Evolutionary conservation across 345 rosid genomes (phyloP).

Genomic region (Gossypium thurberi): DNA sequence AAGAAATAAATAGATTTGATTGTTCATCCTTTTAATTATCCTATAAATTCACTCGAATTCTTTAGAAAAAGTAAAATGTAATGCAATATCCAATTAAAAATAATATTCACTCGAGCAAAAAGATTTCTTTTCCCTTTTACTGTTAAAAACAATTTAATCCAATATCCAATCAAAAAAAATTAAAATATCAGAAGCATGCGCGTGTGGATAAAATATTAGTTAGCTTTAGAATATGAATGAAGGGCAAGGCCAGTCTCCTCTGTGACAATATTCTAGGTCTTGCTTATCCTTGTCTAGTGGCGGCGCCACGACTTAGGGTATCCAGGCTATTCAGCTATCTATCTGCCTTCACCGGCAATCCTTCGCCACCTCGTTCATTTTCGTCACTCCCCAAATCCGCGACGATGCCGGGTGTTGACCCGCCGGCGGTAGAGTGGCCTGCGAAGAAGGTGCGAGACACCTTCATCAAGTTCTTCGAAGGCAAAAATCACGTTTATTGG

Average conservation of each 20-base stretch:
- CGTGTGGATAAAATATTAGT: no score
- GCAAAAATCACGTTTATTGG: constrained; percentile 68
- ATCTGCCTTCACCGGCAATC: neutral
- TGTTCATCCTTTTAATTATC: no score
- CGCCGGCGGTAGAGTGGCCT: constrained; percentile 45
- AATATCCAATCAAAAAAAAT: no score
- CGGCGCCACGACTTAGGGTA: constrained; percentile 5
- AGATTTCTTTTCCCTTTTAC: no score
- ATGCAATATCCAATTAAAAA: no score
- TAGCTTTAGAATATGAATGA: neutral
- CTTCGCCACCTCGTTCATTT: neutral
- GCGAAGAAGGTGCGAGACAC: constrained; percentile 75
- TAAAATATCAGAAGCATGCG: no score
- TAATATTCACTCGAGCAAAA: no score
- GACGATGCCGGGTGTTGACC: constrained; percentile 15
- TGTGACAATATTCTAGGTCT: neutral
- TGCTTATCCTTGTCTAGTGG: constrained; percentile 10
- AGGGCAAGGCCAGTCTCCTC: neutral
- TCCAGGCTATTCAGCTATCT: neutral
- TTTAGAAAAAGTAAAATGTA: no score
- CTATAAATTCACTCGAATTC: no score
- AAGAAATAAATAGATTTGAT: no score
- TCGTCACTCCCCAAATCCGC: neutral
- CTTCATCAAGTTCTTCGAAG: constrained; percentile 60
- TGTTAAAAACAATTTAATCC: no score